phyloP scores from a whole-genome alignment of 2,329 filamentous ascomycete species.

The Diplodia seriata region DNA sequence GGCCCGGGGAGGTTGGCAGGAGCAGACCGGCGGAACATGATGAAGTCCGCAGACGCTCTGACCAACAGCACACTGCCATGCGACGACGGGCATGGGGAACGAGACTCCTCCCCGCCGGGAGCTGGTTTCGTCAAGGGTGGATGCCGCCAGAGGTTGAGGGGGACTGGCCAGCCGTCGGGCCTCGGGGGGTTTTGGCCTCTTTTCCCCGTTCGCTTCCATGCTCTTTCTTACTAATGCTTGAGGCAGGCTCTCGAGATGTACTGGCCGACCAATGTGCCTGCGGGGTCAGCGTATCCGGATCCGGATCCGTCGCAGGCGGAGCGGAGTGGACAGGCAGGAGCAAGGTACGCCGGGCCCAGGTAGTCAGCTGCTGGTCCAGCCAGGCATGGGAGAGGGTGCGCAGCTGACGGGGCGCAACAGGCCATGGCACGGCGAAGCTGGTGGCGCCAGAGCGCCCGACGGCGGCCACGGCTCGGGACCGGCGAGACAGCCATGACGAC shows the following conservation, averaged over 20 bases:
- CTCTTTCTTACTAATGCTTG: not conserved
- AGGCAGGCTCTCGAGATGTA: not conserved
- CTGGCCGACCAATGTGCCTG: not conserved
- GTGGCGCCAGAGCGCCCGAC: not conserved
- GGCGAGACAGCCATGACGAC: not conserved
- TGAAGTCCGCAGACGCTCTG: not conserved
- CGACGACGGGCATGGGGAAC: not conserved
- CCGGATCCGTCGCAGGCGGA: not conserved
- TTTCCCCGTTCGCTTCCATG: not conserved
- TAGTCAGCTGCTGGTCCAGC: not conserved
- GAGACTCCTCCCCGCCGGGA: no score
- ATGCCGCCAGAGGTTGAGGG: not conserved
- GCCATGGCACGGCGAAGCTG: not conserved
- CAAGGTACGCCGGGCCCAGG: not conserved
- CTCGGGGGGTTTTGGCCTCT: not conserved
- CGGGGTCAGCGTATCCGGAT: not conserved
- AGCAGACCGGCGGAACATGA: no score
- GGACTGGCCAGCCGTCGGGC: not conserved
- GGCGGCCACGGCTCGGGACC: not conserved
- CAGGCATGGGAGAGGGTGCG: no score
- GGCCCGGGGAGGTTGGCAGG: not conserved
- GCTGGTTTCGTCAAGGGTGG: not conserved
- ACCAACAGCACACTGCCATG: not conserved
- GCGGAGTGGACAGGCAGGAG: not conserved
- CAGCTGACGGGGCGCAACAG: not conserved